phyloP scores from a whole-genome alignment of 1,284 basidiomycete species.

The Hemileia vastatrix region DNA sequence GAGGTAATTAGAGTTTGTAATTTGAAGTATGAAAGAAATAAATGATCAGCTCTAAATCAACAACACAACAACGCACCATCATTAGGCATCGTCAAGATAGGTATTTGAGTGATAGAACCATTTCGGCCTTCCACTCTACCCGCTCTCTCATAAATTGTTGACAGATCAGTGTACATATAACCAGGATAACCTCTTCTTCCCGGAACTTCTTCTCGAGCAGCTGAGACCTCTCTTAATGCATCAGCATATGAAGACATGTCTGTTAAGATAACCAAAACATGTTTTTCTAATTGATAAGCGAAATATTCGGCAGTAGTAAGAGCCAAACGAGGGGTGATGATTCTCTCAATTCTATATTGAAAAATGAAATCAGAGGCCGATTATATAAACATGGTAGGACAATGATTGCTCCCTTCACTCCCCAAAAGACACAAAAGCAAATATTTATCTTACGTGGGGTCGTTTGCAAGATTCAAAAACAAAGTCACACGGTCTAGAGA shows the following conservation, averaged over 20 bases:
- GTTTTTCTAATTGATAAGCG: slow-evolving; percentile 98
- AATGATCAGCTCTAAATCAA: not conserved
- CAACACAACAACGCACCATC: slow-evolving; percentile 56
- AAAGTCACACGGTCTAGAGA: slow-evolving; percentile 94
- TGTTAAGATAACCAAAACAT: slow-evolving; percentile 96
- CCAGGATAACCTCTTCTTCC: slow-evolving; percentile 99
- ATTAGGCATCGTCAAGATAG: slow-evolving; percentile 99
- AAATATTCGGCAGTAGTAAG: slow-evolving; percentile 99
- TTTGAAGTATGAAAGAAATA: slow-evolving; percentile 21
- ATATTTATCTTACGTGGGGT: slow-evolving; percentile 72
- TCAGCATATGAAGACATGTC: slow-evolving; percentile 99
- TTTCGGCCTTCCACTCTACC: slow-evolving; percentile 96
- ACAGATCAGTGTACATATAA: slow-evolving; percentile 94
- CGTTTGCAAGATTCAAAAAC: slow-evolving; percentile 98
- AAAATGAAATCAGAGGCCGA: not conserved
- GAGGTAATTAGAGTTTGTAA: slow-evolving; percentile 29
- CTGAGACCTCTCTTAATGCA: slow-evolving; percentile 93
- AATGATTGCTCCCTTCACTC: not conserved
- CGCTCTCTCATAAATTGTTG: slow-evolving; percentile 98
- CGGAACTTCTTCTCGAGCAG: slow-evolving; percentile 97
- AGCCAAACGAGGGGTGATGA: slow-evolving; percentile 96
- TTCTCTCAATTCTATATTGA: slow-evolving; percentile 69
- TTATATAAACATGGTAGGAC: not conserved
- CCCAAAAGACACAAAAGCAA: not conserved
- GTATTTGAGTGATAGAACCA: slow-evolving; percentile 99